Evolutionary conservation across 176 grass and related monocot species (phyloP), one percentile per base, ranked within the genome.

Genomic region (Aegilops speltoides): DNA sequence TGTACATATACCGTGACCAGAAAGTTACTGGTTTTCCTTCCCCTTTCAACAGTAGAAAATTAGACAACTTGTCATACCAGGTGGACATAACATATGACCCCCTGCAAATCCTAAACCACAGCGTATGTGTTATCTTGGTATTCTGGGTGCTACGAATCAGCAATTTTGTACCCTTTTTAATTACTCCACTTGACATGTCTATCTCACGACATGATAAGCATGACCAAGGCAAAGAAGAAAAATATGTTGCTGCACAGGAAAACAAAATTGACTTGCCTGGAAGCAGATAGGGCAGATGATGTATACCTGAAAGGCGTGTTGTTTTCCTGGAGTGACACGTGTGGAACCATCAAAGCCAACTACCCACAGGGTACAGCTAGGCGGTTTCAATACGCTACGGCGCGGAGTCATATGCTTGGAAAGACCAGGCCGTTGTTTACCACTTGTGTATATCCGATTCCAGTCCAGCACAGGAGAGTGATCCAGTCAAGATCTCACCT

Each of bases 391-490:
- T 84, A 13, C 41, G 8, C 73, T 5, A 8, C 8, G 73, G 24
- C 72, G 0, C 73, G 0, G 7, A 25, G 22, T 4, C 77, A 68
- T 57, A 60, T 57, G 24, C 88, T 80, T 13, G 60, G 77, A 90
- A 86, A 90, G 84, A 22, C 67, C 24, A 90, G 33, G 67, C 36
- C 54, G 73, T 84, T 79, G 80, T 60, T 37, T 84, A 48, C 68
- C 25, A 4, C 34, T 84, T 84, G 77, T 74, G 89, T 87, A 73
- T 72, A 86, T 82, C 69, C 54, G 14, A 28, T 63, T 84, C 64
- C 84, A 83, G 7, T 43, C 40, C 54, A 34, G 40, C 34, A 38
- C 31, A 23, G 80, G 13, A 64, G 26, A 62, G 64, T 62, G 65
- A 79, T 41, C 43, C n/a, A 66, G 4, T 60, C 25, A 81, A 28